Base-by-base conservation (phyloP, 805 yeast genomes). In the Kazachstania kunashirensis region DNA sequence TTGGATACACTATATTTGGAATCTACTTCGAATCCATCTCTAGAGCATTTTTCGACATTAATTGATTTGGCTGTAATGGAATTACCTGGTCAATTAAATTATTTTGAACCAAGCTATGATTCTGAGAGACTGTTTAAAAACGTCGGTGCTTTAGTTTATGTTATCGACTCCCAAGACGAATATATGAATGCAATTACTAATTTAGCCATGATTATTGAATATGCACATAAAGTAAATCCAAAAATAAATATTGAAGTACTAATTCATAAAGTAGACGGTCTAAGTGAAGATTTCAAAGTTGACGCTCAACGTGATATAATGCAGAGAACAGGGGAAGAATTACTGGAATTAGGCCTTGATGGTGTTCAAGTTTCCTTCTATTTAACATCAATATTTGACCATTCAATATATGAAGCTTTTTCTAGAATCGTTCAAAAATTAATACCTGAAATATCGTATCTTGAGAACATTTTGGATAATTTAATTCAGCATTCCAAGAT, bases 251-350 rank as follows among this genome's bases (percentile, higher is more conserved):
- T 92, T 34, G 98, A 92, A 59, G 95, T 89, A 3, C 68, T 92
- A 37, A 86, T 92, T 31, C 98, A 92, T 62, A 92, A 92, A 57
- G 89, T 92, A 36, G 98, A 92, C 54, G 97, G 97, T 0, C 68
- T 89, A 29, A 76, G 85, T 38, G 98, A 92, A 52, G 98, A 92
- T 58, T 92, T 84, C 57, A 70, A 95, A 42, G 70, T 85, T 35
- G 98, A 92, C 57, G 92, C 96, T 9, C 96, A 88, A 55, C 71
- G 97, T 53, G 97, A 92, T 55, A 92, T 92, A 38, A 86, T 85
- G 84, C 96, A 88, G 57, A 68, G 97, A 46, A 85, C 89, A 0
- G 94, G 94, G 9, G 97, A 92, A 59, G 96, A 88, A 54, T 67
- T 92, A 26, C 66, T 82, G 40, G 97, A 88, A 53, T 71, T 82